A percentile compares a stretch with the other conserved stretches of the same genome.
Conservation (phyloP, 495 filamentous ascomycete species). For the Chlorociboria aeruginascens region DNA sequence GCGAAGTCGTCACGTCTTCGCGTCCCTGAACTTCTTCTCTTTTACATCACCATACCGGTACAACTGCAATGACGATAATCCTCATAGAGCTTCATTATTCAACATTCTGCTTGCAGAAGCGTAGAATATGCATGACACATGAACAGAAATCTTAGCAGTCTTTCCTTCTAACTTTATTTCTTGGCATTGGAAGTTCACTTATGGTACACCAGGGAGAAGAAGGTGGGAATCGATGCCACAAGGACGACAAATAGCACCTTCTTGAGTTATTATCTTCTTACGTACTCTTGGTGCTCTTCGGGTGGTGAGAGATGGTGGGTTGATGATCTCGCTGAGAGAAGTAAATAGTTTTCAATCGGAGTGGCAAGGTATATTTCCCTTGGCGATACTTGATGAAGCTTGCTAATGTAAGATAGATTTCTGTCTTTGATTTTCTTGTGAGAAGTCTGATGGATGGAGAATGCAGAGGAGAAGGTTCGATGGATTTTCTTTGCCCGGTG, state of each 20-base stretch:
- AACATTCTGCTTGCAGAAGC: conserved; percentile 8
- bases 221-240: conserved; percentile 3
- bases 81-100: conserved; percentile 16
- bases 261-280: conserved; percentile 11
- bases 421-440: conserved; percentile 7
- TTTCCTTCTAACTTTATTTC: background rate
- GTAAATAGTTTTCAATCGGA: conserved; percentile 51
- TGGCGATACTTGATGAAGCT: conserved; percentile 6
- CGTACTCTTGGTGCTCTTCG: background rate
- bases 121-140: conserved; percentile 20
- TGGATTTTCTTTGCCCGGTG: conserved; percentile 27
- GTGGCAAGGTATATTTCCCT: conserved; percentile 20
- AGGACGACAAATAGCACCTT: conserved; percentile 15
- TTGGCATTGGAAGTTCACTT: no score
- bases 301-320: background rate
- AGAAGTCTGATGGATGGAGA: background rate
- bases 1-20: conserved; percentile 11
- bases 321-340: conserved; percentile 7
- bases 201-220: background rate
- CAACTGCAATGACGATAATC: conserved; percentile 20
- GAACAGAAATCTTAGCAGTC: conserved; percentile 31
- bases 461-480: background rate
- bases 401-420: conserved; percentile 13
- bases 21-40: background rate
- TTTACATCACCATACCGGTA: conserved; percentile 4